These are phyloP conservation scores for Suhomyces panamericanus DNA, from an alignment of 1,139 yeast genomes.

Conservation along the genomic window DNA sequence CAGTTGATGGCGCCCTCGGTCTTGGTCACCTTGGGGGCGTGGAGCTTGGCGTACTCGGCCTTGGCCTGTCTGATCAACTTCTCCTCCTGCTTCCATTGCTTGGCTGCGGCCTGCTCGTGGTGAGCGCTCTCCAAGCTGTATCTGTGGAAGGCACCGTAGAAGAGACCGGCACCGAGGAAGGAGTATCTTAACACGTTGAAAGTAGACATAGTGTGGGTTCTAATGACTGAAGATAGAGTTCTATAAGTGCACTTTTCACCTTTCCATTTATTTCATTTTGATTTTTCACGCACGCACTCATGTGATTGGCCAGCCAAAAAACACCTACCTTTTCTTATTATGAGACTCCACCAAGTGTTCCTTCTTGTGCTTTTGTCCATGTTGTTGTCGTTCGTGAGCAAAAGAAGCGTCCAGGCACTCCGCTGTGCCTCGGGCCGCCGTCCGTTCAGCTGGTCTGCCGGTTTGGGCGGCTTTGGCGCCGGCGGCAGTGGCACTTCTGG, in stretches of 20 bases:
- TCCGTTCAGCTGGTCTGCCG: conserved; percentile 9
- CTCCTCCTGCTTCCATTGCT: conserved; percentile 64
- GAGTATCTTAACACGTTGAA: conserved; percentile 87
- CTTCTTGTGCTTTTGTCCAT: conserved; percentile 29
- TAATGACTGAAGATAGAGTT: no score
- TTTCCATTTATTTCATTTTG: neutral
- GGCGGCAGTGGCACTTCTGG: conserved; percentile 3
- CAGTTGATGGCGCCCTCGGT: conserved; percentile 58
- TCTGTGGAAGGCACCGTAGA: conserved; percentile 89
- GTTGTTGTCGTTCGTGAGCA: conserved; percentile 30
- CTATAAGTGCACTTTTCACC: neutral
- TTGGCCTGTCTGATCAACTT: conserved; percentile 85
- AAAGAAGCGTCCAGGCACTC: conserved; percentile 20
- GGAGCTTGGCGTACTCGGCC: conserved; percentile 76
- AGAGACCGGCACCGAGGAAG: conserved; percentile 84
- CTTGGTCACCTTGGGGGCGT: conserved; percentile 41
- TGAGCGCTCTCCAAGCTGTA: conserved; percentile 63
- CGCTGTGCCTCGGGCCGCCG: conserved; percentile 5
- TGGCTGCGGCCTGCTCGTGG: conserved; percentile 55
- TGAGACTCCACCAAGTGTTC: conserved; percentile 10
- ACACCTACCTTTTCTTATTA: neutral
- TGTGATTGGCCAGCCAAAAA: conserved; percentile 12
- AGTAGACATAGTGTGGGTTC: conserved; percentile 36
- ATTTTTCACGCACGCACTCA: conserved; percentile 10
- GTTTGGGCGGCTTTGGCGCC: conserved; percentile 6